These are phyloP conservation scores for Nicotiana paniculata DNA, from an alignment of 257 asterid genomes.

Conservation along the genomic window DNA sequence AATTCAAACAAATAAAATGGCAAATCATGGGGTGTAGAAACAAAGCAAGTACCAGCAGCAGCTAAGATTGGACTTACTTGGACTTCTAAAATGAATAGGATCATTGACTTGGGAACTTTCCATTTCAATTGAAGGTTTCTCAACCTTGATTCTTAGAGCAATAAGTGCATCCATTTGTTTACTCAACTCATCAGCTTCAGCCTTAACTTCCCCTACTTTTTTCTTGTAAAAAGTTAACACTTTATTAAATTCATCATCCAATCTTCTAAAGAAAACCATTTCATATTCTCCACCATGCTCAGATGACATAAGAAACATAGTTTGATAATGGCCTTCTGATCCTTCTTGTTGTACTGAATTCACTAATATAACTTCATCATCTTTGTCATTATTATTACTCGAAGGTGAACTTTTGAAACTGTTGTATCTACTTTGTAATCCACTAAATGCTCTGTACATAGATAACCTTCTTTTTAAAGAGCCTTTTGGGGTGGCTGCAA, in stretches of 20 bases:
- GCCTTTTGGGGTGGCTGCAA: conserved; percentile 14
- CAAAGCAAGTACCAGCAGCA: not conserved
- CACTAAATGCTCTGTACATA: conserved; percentile 77
- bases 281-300: conserved; percentile 66
- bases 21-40: not conserved
- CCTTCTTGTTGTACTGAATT: conserved; percentile 32
- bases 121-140: conserved; percentile 31
- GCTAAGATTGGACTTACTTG: conserved; percentile 30
- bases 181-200: conserved; percentile 50
- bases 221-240: conserved; percentile 46
- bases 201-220: conserved; percentile 39
- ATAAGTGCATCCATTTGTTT: conserved; percentile 86
- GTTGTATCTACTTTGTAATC: conserved; percentile 32
- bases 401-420: conserved; percentile 12
- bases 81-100: conserved; percentile 30
- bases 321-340: conserved; percentile 37
- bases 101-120: not conserved
- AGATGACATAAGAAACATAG: conserved; percentile 54
- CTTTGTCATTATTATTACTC: conserved; percentile 9
- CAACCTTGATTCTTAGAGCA: conserved; percentile 60
- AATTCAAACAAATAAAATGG: not conserved
- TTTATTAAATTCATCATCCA: conserved; percentile 72
- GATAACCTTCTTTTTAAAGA: conserved; percentile 49
- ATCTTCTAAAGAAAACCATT: conserved; percentile 43
- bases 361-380: conserved; percentile 67